Evolutionary conservation across 2,329 filamentous ascomycete genomes (phyloP).

Genomic region (Neoascochyta sp.): DNA sequence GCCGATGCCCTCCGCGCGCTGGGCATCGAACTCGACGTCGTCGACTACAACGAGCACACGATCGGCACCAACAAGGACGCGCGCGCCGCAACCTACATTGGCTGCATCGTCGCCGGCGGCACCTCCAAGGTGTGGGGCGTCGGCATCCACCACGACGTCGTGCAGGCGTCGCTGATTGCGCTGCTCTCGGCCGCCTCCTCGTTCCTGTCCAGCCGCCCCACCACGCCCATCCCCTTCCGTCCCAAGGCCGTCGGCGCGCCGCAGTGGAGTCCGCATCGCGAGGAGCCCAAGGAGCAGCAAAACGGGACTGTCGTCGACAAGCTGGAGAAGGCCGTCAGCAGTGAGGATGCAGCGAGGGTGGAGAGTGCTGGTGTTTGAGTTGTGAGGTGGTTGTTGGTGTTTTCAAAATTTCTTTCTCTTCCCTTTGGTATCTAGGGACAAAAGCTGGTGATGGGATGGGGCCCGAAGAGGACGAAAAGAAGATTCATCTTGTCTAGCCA

Average conservation of each 20-base stretch:
- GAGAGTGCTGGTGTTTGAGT: slow-evolving; percentile 19
- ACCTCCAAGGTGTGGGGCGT: slow-evolving; percentile 81
- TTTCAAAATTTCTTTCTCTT: no score
- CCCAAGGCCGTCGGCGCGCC: slow-evolving; percentile 43
- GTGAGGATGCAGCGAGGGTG: slow-evolving; percentile 17
- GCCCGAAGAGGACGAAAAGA: no score
- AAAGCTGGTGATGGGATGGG: no score
- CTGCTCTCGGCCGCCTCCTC: slow-evolving; percentile 80
- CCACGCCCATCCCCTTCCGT: slow-evolving; percentile 63
- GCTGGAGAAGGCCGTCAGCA: slow-evolving; percentile 30
- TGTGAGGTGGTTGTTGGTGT: no score
- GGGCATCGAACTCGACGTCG: slow-evolving; percentile 83
- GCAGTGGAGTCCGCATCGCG: slow-evolving; percentile 18
- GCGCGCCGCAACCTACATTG: slow-evolving; percentile 93
- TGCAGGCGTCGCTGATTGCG: slow-evolving; percentile 83
- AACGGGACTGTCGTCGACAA: slow-evolving; percentile 23
- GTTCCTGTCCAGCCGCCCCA: slow-evolving; percentile 69
- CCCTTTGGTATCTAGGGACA: no score
- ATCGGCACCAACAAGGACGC: slow-evolving; percentile 77
- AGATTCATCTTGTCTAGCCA: no score
- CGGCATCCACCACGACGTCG: slow-evolving; percentile 87
- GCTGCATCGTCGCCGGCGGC: slow-evolving; percentile 69
- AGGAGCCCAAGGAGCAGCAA: slow-evolving; percentile 4
- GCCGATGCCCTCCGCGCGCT: slow-evolving; percentile 74
- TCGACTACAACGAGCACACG: slow-evolving; percentile 94